A percentile compares a stretch with the other conserved stretches of the same genome.
These are phyloP conservation scores for Trichosporon sp. DNA, from an alignment of 1,284 basidiomycete species.

Conservation along the genomic window DNA sequence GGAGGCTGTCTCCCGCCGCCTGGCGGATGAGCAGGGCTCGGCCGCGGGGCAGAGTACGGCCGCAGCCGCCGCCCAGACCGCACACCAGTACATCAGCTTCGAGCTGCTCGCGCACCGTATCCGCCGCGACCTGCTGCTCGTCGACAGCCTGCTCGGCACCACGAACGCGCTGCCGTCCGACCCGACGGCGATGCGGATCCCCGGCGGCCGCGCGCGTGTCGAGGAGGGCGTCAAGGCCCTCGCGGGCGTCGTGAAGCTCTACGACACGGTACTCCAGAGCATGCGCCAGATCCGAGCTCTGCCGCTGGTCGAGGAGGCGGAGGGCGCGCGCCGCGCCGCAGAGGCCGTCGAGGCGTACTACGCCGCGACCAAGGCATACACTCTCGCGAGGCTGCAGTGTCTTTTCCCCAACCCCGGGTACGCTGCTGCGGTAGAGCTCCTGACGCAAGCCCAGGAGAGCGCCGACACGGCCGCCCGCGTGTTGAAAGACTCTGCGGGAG, in stretches of 20 bases:
- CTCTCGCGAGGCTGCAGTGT: constrained; percentile 45
- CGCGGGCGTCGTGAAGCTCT: constrained; percentile 78
- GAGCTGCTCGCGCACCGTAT: constrained; percentile 78
- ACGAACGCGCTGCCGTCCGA: constrained; percentile 36
- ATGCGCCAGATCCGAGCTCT: constrained; percentile 73
- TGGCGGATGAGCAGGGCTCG: constrained; percentile 67
- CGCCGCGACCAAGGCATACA: constrained; percentile 55
- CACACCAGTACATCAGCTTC: constrained; percentile 79
- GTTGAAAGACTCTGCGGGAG: constrained; percentile 22
- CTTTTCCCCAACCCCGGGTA: constrained; percentile 43
- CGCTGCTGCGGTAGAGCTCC: constrained; percentile 40
- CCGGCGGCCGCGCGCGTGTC: constrained; percentile 44
- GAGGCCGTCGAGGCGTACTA: constrained; percentile 69
- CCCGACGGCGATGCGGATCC: constrained; percentile 31
- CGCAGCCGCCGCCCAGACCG: constrained; percentile 53
- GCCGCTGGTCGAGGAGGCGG: constrained; percentile 78
- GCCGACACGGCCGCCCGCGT: constrained; percentile 28
- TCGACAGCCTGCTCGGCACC: constrained; percentile 57
- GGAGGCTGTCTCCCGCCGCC: constrained; percentile 69
- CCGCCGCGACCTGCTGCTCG: constrained; percentile 77
- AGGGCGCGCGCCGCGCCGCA: constrained; percentile 67
- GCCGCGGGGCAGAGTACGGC: constrained; percentile 35
- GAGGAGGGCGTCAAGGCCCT: constrained; percentile 56
- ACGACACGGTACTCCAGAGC: constrained; percentile 77
- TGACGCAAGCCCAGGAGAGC: constrained; percentile 24